Evolutionary conservation across 1,284 basidiomycete species (phyloP).

Genomic region (Ustilago nuda): DNA sequence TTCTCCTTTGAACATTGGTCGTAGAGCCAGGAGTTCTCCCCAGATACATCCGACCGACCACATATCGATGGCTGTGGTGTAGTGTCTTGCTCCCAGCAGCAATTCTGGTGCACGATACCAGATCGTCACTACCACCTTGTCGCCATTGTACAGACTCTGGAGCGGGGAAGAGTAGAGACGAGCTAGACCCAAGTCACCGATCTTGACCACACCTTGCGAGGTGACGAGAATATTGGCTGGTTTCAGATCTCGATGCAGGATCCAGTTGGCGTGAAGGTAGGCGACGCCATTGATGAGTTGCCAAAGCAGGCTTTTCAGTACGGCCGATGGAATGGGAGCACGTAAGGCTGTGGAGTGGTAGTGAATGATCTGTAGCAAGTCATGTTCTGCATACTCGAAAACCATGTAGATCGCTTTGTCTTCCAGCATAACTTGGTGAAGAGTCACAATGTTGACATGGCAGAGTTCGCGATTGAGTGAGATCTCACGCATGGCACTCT

Average conservation of each 20-base stretch:
- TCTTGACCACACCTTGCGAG: conserved; percentile 89
- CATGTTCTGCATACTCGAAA: conserved; percentile 98
- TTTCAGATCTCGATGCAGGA: conserved; percentile 96
- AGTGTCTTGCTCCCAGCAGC: conserved; percentile 92
- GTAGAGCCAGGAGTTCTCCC: conserved; percentile 89
- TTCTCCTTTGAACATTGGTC: conserved; percentile 99
- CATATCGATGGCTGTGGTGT: conserved; percentile 96
- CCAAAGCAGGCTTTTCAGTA: conserved; percentile 92
- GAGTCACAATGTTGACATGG: conserved; percentile 90
- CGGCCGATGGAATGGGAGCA: conserved; percentile 77
- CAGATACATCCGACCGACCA: conserved; percentile 98
- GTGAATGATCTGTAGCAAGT: conserved; percentile 89
- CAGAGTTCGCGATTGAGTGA: conserved; percentile 94
- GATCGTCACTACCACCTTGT: conserved; percentile 99
- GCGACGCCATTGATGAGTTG: conserved; percentile 95
- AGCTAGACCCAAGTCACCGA: conserved; percentile 95
- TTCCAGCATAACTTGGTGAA: conserved; percentile 94
- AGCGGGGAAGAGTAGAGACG: conserved; percentile 86
- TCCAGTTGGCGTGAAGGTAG: conserved; percentile 94
- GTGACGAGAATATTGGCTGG: conserved; percentile 98
- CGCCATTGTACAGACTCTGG: conserved; percentile 80
- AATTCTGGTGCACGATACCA: conserved; percentile 98
- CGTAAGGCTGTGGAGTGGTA: conserved; percentile 92
- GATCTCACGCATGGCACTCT: conserved; percentile 95
- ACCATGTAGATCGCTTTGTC: conserved; percentile 92